These are phyloP conservation scores for Zygosaccharomyces bailii DNA, from an alignment of 805 yeast genomes.

Conservation along the genomic window DNA sequence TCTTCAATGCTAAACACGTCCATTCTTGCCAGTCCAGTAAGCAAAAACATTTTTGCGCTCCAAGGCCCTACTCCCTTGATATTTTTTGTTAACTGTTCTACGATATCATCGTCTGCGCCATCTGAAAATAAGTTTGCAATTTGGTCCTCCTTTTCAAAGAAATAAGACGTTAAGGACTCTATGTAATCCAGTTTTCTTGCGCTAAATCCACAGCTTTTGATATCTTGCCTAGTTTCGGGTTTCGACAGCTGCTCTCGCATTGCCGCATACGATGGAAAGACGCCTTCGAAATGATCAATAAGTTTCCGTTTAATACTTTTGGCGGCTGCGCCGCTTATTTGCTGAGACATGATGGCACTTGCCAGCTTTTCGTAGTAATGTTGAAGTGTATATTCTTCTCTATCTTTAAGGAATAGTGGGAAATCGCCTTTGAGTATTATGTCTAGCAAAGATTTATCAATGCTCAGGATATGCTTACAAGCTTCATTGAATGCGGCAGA, in stretches of 20 bases:
- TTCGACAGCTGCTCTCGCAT: conserved; percentile 37
- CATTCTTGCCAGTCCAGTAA: conserved; percentile 62
- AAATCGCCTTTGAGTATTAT: conserved; percentile 30
- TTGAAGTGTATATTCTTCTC: conserved; percentile 20
- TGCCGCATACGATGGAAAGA: conserved; percentile 51
- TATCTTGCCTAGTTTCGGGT: conserved; percentile 39
- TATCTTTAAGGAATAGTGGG: conserved; percentile 24
- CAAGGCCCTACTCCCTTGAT: conserved; percentile 78
- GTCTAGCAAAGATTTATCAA: conserved; percentile 40
- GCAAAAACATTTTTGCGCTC: conserved; percentile 85
- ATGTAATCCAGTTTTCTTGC: conserved; percentile 63
- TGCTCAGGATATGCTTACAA: conserved; percentile 31
- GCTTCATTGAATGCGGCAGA: conserved; percentile 37
- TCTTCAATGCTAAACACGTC: conserved; percentile 78
- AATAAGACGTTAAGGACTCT: conserved; percentile 51
- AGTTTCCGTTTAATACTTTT: conserved; percentile 54
- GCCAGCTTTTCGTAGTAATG: conserved; percentile 43
- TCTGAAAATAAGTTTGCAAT: conserved; percentile 38
- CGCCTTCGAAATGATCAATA: conserved; percentile 35
- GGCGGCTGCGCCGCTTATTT: conserved; percentile 81
- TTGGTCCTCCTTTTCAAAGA: conserved; percentile 39
- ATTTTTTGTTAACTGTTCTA: conserved; percentile 43
- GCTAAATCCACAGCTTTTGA: conserved; percentile 68
- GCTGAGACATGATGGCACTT: conserved; percentile 62
- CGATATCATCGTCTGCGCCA: conserved; percentile 44